Conservation (phyloP, 2,329 filamentous ascomycete genomes). For the Ceratocystis albifundus region DNA sequence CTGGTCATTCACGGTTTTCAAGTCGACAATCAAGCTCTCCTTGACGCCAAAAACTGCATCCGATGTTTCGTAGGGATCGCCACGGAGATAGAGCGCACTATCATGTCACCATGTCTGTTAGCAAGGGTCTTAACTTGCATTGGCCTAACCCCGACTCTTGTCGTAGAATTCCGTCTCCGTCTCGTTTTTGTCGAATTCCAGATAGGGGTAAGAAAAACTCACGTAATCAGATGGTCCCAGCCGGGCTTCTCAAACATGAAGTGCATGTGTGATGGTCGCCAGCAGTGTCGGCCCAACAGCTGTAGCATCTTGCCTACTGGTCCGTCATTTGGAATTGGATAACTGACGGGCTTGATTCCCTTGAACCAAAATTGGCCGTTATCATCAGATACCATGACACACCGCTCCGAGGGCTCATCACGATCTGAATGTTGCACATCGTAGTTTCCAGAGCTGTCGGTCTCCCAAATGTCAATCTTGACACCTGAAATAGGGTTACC, state of each 20-base stretch:
- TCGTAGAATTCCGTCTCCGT: background rate
- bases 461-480: constrained; percentile 70
- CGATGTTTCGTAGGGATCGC: constrained; percentile 69
- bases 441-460: constrained; percentile 61
- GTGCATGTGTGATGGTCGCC: constrained; percentile 67
- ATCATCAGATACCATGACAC: constrained; percentile 27
- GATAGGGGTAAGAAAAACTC: constrained; percentile 31
- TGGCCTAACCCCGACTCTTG: background rate
- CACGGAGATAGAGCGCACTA: constrained; percentile 64
- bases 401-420: constrained; percentile 32
- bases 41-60: constrained; percentile 85
- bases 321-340: constrained; percentile 74
- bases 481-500: constrained; percentile 50
- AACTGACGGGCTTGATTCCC: constrained; percentile 72
- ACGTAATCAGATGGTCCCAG: constrained; percentile 75
- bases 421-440: constrained; percentile 59
- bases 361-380: constrained; percentile 61
- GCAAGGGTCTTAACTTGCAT: background rate
- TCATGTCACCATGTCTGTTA: background rate
- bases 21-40: constrained; percentile 60
- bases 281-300: constrained; percentile 60
- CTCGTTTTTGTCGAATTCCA: background rate
- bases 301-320: constrained; percentile 64
- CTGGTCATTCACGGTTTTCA: constrained; percentile 39
- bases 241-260: constrained; percentile 79